These are phyloP conservation scores for Croton setiger DNA, from an alignment of 441 rosid species.

Conservation along the genomic window DNA sequence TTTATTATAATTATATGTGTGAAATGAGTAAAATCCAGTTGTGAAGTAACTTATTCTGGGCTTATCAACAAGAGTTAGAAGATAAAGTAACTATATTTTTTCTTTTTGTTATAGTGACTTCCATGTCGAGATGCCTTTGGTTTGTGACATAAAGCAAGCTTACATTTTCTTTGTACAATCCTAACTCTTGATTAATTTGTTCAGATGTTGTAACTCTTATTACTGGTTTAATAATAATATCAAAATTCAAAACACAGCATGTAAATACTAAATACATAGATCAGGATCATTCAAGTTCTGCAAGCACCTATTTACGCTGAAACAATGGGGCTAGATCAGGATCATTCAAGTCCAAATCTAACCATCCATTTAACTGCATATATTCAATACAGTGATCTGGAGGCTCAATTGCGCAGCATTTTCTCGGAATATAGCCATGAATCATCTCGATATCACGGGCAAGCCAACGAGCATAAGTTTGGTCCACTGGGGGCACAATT, in stretches of 20 bases:
- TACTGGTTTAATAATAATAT: too few species aligned
- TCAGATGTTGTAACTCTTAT: too few species aligned
- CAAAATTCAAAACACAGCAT: too few species aligned
- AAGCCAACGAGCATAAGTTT: slow-evolving; percentile 61
- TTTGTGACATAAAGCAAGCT: not conserved
- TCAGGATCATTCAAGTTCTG: too few species aligned
- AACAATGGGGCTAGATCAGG: slow-evolving; percentile 71
- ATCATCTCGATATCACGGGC: slow-evolving; percentile 67
- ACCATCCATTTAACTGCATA: slow-evolving; percentile 61
- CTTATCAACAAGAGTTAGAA: not conserved
- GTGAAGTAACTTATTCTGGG: not conserved
- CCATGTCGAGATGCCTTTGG: not conserved
- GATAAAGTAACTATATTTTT: not conserved
- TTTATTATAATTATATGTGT: too few species aligned
- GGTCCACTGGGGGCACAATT: slow-evolving; percentile 67
- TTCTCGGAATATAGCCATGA: slow-evolving; percentile 51
- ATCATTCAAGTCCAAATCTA: slow-evolving; percentile 72
- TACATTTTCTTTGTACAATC: too few species aligned
- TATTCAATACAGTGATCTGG: slow-evolving; percentile 64
- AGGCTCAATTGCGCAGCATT: slow-evolving; percentile 50
- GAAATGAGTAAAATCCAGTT: too few species aligned
- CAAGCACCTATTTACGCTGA: not conserved
- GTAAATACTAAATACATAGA: too few species aligned
- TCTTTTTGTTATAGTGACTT: too few species aligned
- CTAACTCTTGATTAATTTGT: too few species aligned